Evolutionary conservation across 371 early-diverging fungal species (phyloP), one percentile per base, ranked within the genome.

Genomic region (Syncephalastrum monosporum): DNA sequence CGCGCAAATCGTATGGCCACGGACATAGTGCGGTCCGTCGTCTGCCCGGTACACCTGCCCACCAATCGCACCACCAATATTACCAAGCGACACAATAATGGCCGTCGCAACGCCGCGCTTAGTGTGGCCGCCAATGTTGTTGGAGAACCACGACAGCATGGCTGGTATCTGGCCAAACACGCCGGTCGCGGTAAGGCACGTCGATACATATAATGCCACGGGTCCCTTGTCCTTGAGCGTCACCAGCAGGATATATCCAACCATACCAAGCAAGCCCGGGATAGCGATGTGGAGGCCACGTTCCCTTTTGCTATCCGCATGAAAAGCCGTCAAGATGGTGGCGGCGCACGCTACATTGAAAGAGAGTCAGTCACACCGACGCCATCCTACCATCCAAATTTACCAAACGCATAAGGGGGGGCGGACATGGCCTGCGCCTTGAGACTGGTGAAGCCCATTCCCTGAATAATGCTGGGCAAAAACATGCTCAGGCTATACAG

Each of bases 401-500:
- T 57, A 57, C 57, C 49, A 16, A 61, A 42, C 4, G 57, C 61
- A 15, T 61, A 61, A 5, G 62, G 61, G 4, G 67, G 63, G 3
- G 62, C 59, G 4, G 50, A 29, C 72, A 85, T 72, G 24, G 77
- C 74, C 33, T 82, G 78, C 5, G 82, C 77, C 7, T 65, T 61
- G 24, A 82, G 41, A 43, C 71, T 48, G 19, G 71, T 77, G 67
- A 69, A 88, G 1, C 90, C 90, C 70, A 88, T 77, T 13, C 80
- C 74, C 29, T 72, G 71, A 57, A 91, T 84, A 46, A 91, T 86
- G 44, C 86, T 87, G 1, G 91, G 87, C 48, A 89, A 65, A 61
- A 87, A 92, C 17, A 86, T 71, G 53, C 79, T 72, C 46, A 86
- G 67, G 41, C 84, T 81, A 61, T 84, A 82, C 23, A 86, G 78